Percentiles rank a stretch among this genome's conserved stretches.
phyloP scores from a whole-genome alignment of 192 early-diverging fungal genomes.

The Backusella australiensis region DNA sequence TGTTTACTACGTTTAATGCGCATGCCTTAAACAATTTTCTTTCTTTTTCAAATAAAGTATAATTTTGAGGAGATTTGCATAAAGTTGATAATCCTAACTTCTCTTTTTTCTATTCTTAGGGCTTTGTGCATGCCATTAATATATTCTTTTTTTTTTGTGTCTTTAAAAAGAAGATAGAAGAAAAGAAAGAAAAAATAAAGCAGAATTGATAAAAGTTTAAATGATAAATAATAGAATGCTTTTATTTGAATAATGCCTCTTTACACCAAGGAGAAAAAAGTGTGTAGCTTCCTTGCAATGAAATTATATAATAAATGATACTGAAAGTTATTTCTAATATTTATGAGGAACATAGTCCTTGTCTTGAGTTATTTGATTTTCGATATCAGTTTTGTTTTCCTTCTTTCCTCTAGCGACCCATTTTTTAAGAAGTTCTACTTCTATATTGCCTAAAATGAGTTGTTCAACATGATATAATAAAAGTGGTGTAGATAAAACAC shows the following conservation, averaged over 20 bases:
- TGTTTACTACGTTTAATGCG: not conserved
- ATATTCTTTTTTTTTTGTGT: not conserved
- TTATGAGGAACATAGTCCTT: not conserved
- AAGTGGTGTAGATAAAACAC: constrained; percentile 62
- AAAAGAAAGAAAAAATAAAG: not conserved
- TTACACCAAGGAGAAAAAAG: not conserved
- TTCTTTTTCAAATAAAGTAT: not conserved
- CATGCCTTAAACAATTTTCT: not conserved
- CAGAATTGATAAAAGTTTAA: not conserved
- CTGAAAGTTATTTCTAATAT: not conserved
- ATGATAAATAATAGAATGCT: not conserved
- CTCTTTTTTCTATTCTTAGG: not conserved
- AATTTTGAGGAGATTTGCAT: not conserved
- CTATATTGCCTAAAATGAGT: constrained; percentile 59
- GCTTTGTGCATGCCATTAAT: not conserved
- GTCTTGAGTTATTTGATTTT: not conserved
- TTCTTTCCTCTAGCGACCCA: constrained; percentile 46
- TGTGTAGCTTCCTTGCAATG: not conserved
- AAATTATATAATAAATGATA: not conserved
- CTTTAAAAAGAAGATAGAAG: not conserved
- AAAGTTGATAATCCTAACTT: not conserved
- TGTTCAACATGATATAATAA: constrained; percentile 73
- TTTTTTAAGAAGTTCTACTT: constrained; percentile 52
- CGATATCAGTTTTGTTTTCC: not conserved
- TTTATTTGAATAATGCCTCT: not conserved